These are phyloP conservation scores for Leucosporidium scottii DNA, from an alignment of 768 basidiomycete species.

Conservation along the genomic window DNA sequence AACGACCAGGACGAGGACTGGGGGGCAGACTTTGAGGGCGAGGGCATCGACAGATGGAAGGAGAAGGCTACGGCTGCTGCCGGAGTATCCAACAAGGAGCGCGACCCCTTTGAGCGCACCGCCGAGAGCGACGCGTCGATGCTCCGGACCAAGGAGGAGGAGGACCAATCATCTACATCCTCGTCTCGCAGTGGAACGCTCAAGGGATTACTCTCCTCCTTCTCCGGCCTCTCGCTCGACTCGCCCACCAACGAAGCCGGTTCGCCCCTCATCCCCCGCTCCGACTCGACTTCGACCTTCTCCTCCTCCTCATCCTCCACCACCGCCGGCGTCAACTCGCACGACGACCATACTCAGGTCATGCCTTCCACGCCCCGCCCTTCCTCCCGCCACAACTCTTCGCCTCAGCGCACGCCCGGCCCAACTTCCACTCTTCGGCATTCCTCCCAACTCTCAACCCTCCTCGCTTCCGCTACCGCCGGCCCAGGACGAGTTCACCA, in stretches of 20 bases:
- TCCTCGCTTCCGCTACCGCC: not conserved
- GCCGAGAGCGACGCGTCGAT: not conserved
- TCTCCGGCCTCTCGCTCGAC: constrained; percentile 1
- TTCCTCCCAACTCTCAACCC: constrained; percentile 13
- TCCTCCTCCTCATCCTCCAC: not conserved
- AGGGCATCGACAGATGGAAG: constrained; percentile 3
- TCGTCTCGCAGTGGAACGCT: constrained; percentile 10
- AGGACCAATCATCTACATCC: constrained; percentile 8
- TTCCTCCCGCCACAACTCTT: not conserved
- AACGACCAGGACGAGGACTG: not conserved
- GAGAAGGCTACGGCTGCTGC: not conserved
- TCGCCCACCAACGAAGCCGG: not conserved
- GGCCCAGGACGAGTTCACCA: constrained; percentile 10
- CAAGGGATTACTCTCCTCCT: constrained; percentile 4
- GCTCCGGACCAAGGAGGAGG: constrained; percentile 6
- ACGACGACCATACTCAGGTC: not conserved
- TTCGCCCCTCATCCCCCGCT: not conserved
- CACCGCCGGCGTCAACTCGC: not conserved
- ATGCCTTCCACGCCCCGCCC: not conserved
- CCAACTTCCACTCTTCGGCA: constrained; percentile 14
- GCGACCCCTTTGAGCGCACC: not conserved
- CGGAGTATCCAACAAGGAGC: not conserved
- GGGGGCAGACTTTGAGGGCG: not conserved
- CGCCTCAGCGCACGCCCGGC: not conserved
- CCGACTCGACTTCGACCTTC: not conserved